Evolutionary conservation across 257 asterid species (phyloP), one percentile per base, ranked within the genome.

Genomic region (Vinca minor): DNA sequence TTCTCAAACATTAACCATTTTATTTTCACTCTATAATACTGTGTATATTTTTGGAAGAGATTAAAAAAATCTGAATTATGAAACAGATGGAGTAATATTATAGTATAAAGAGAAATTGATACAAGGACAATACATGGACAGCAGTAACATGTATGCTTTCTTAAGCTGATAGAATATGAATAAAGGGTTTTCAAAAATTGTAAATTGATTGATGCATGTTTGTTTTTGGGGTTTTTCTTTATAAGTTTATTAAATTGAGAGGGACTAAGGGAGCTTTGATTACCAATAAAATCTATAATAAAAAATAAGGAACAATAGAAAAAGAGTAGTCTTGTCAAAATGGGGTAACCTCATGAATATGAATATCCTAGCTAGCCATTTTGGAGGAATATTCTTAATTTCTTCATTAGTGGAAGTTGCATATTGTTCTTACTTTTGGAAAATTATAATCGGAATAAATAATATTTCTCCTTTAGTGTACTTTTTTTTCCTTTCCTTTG

Each of bases 351-450:
- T 64, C 17, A 41, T 36, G 71, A 54, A 23, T 44, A 29, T 71
- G 76, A 66, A 72, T 72, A 72, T 66, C 71, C 76, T 18, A 72
- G n/a, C n/a, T n/a, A n/a, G 9, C 42, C 46, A 71, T 13, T 65
- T 28, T 50, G 58, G 64, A 34, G 41, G 72, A 72, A 72, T 72
- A 72, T 72, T 72, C 76, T 65, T 65, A n/a, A n/a, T n/a, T n/a
- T n/a, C n/a, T n/a, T n/a, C n/a, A n/a, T n/a, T n/a, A n/a, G n/a
- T n/a, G n/a, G n/a, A n/a, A n/a, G n/a, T n/a, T n/a, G n/a, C n/a
- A n/a, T n/a, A n/a, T n/a, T n/a, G n/a, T n/a, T n/a, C n/a, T n/a
- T n/a, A 25, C 12, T 42, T 20, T n/a, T 18, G 65, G 64, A 58
- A 36, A 67, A 56, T 67, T 57, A 44, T 57, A 23, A 54, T 54